A percentile compares a stretch with the other conserved stretches of the same genome.
phyloP scores from a whole-genome alignment of 106 monocot genomes.

The Dactylorhiza incarnata region DNA sequence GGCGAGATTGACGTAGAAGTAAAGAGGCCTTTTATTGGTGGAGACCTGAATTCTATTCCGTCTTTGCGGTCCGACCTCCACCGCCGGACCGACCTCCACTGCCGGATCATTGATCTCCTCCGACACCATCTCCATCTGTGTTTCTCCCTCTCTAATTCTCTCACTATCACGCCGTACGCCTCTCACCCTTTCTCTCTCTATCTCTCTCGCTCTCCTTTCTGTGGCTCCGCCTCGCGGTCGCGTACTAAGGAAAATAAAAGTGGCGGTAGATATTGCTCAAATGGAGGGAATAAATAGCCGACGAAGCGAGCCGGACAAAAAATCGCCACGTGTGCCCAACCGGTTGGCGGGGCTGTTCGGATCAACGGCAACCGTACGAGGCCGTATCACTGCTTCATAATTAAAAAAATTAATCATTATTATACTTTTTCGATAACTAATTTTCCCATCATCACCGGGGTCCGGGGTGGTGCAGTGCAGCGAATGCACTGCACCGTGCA shows the following conservation, averaged over 20 bases:
- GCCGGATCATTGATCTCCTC: slow-evolving; percentile 10
- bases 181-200: neutral
- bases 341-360: neutral
- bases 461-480: no score
- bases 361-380: no score
- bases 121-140: slow-evolving; percentile 12
- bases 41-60: slow-evolving; percentile 78
- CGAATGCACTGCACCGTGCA: no score
- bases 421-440: no score
- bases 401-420: no score
- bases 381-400: no score
- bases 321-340: neutral
- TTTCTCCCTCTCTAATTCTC: slow-evolving; percentile 19
- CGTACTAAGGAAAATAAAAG: neutral
- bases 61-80: slow-evolving; percentile 19
- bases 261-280: no score
- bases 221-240: neutral
- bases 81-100: slow-evolving; percentile 3
- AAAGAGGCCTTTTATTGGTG: slow-evolving; percentile 63
- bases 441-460: no score
- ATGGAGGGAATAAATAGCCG: neutral
- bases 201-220: neutral
- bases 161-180: neutral
- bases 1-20: slow-evolving; percentile 85
- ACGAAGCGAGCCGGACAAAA: neutral